Conservation (phyloP, 1,284 basidiomycete genomes). For the Tilletiaria anomala region DNA sequence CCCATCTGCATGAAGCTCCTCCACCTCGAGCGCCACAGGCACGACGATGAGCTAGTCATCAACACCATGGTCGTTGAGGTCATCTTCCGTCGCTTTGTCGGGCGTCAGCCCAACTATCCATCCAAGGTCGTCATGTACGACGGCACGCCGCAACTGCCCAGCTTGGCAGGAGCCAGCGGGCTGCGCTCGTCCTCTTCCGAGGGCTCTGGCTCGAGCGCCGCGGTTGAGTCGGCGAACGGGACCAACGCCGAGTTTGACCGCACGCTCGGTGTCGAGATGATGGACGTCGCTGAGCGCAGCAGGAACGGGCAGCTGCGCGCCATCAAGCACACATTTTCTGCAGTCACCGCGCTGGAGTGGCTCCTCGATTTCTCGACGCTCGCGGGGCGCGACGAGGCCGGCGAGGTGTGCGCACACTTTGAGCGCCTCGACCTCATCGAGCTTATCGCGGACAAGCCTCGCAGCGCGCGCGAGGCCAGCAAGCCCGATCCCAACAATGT, state of each 20-base stretch:
- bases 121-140: not conserved
- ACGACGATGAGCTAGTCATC: constrained; percentile 95
- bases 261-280: constrained; percentile 42
- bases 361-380: constrained; percentile 93
- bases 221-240: constrained; percentile 38
- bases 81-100: constrained; percentile 85
- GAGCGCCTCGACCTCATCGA: constrained; percentile 82
- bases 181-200: too few relatives aligned
- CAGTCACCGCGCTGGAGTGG: constrained; percentile 82
- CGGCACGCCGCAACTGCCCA: not conserved
- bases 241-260: constrained; percentile 40
- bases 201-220: not conserved
- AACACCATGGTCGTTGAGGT: constrained; percentile 84
- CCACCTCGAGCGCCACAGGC: constrained; percentile 78
- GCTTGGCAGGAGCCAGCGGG: not conserved
- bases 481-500: constrained; percentile 20
- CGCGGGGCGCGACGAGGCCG: constrained; percentile 87
- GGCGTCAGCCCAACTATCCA: constrained; percentile 43
- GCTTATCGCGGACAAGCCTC: constrained; percentile 54
- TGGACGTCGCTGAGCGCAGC: constrained; percentile 53
- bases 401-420: constrained; percentile 92
- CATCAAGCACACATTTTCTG: constrained; percentile 75
- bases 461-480: constrained; percentile 33
- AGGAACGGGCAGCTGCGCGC: constrained; percentile 10
- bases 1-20: constrained; percentile 96